Base-by-base conservation (phyloP, 768 basidiomycete species). In the Termitomyces sp. region DNA sequence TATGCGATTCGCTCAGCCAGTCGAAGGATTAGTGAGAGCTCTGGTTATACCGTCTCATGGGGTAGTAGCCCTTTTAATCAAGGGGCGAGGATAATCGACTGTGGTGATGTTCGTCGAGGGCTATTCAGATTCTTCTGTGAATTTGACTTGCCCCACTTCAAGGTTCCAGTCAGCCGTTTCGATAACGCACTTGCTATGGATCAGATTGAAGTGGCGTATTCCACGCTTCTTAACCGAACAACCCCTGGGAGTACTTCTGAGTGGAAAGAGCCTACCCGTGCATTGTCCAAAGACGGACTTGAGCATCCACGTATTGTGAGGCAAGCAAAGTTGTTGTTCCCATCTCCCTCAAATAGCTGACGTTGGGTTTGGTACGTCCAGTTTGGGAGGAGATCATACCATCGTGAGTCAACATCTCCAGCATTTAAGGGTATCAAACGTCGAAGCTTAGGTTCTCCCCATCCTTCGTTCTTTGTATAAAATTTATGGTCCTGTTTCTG, bases 351-450 rank as follows among this genome's bases (percentile, higher is more conserved):
- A 18, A 46, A 9, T 4, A 38, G 35, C 55, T 59, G n/a, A 57
- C 41, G 32, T 30, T 52, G 22, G 18, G 14, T 13, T 26, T 26
- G 33, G 9, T 36, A 50, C 59, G 18, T 38, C 28, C 43, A 87
- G 87, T 71, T 75, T 91, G 30, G 94, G 94, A 26, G 93, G 93
- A 6, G 93, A 94, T 65, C 93, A 94, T 69, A 92, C 92, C 14
- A 89, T 94, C 61, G 92, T 87, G 47, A 60, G 72, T 63, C 7
- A 32, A 28, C 22, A 32, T 35, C 18, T n/a, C 5, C 8, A 3
- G 16, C n/a, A 7, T 16, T 13, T 18, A 14, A 41, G 28, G 11
- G 10, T n/a, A 38, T 28, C 38, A 20, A 52, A 40, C 11, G 10
- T 26, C 6, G 16, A 20, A 28, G 30, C 33, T 41, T 20, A 85